phyloP scores from a whole-genome alignment of 805 yeast genomes.

The Wickerhamiella sorbophila region DNA sequence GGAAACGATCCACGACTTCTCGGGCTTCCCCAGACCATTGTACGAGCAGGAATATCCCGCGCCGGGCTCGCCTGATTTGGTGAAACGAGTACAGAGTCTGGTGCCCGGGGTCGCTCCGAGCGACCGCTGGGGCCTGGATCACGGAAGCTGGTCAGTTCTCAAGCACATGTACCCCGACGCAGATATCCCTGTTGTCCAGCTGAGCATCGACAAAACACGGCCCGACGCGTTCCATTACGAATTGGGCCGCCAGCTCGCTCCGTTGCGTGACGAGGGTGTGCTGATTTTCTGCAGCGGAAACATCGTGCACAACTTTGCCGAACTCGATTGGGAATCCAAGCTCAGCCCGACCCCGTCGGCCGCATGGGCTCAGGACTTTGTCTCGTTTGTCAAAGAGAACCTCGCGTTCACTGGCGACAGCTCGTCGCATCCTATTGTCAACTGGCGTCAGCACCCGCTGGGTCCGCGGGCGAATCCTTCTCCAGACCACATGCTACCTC shows the following conservation, averaged over 20 bases:
- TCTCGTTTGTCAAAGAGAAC: slow-evolving; percentile 23
- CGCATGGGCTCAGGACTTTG: slow-evolving; percentile 25
- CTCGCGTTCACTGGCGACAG: slow-evolving; percentile 11
- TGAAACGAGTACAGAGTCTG: slow-evolving; percentile 9
- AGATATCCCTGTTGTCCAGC: slow-evolving; percentile 27
- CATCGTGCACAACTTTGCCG: slow-evolving; percentile 46
- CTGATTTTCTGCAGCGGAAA: slow-evolving; percentile 51
- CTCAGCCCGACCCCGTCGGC: slow-evolving; percentile 3
- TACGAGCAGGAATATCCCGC: slow-evolving; percentile 15
- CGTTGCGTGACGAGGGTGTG: slow-evolving; percentile 38
- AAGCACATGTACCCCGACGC: slow-evolving; percentile 17
- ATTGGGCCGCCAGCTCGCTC: slow-evolving; percentile 39
- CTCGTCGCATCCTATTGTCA: slow-evolving; percentile 20
- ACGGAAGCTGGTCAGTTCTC: slow-evolving; percentile 17
- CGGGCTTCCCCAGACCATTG: slow-evolving; percentile 12
- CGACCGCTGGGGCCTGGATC: slow-evolving; percentile 17
- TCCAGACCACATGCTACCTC: slow-evolving; percentile 42
- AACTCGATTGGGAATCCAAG: slow-evolving; percentile 10
- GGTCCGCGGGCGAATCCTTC: slow-evolving; percentile 46
- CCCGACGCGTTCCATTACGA: slow-evolving; percentile 26
- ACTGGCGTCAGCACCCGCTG: slow-evolving; percentile 13
- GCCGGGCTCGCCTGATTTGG: slow-evolving; percentile 16
- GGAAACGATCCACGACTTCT: slow-evolving; percentile 17
- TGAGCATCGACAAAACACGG: slow-evolving; percentile 29
- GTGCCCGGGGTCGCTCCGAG: slow-evolving; percentile 3